Evolutionary conservation across 257 asterid species (phyloP), one percentile per base, ranked within the genome.

Genomic region (Penstemon barbatus): DNA sequence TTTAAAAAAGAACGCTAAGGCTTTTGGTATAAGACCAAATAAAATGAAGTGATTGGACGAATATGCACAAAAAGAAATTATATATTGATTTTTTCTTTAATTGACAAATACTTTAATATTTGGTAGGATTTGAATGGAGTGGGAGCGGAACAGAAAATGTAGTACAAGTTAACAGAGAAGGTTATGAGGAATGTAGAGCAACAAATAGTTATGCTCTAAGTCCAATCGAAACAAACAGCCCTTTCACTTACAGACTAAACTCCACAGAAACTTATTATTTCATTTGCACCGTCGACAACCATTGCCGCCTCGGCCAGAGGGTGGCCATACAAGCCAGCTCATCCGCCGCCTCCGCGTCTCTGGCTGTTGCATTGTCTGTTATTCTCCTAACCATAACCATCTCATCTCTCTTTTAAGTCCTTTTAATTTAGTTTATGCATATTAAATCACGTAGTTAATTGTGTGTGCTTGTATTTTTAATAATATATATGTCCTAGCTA

Each of bases 251-350:
- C 53, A n/a, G 46, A 7, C 36, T 76, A 40, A 63, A 59, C 56
- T 63, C 81, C 25, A 68, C 72, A 3, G 76, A 45, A 4, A 65
- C 82, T 46, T 65, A 68, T 42, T 79, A 76, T 49, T 82, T 73
- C 78, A 77, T 79, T 39, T 82, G 84, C 84, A 59, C 77, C 42
- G 55, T 73, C 53, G 72, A 19, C 67, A 58, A 60, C 71, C 80
- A 81, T 76, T 78, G 86, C 78, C 6, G 65, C 66, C 52, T 61
- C 43, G 83, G 81, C 41, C 81, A 75, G 74, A 81, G 73, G 66
- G 63, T 78, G 40, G 73, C 68, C 36, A 3, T 81, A 58, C 70
- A 71, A 42, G 62, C 12, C 40, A 75, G 58, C 7, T 12, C 66
- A 3, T 46, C 67, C 49, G 72, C 81, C 39, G 59, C 80, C 57